Evolutionary conservation across 2,329 filamentous ascomycete species (phyloP), one percentile per base, ranked within the genome.

Genomic region (Byssoonygena ceratinophila): DNA sequence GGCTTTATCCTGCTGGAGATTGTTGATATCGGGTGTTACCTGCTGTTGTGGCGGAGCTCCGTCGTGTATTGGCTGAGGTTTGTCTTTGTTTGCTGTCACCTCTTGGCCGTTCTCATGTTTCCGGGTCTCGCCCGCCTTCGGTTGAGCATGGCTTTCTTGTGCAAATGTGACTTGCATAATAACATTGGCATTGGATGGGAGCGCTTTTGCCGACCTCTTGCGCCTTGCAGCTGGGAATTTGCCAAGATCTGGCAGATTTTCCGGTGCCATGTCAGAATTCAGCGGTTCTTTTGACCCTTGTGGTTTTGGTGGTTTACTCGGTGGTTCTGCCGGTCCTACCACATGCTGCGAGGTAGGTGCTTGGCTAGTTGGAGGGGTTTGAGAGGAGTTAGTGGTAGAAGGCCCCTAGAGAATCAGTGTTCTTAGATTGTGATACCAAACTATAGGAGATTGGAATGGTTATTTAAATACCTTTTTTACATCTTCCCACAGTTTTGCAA

Each of bases 401-500:
- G 40, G 43, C 3, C 14, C 23, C 41, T 52, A 20, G 6, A 39
- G 5, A 31, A 41, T 2, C 0, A 32, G 16, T 39, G 23, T n/a
- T 7, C 6, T 41, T 12, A 41, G 40, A 25, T 40, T n/a, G 50
- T 16, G 34, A 46, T 25, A 16, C 11, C 5, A 18, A 25, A 23
- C 14, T 12, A n/a, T 25, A 27, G 7, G n/a, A 20, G 31, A 25
- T 41, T 1, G 40, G 25, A 16, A 22, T 11, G 31, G 16, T 39
- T 18, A 5, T 9, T 4, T 2, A 49, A 32, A 36, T 54, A 56
- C 73, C 61, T 68, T 80, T 70, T 67, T 78, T 66, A 72, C 61
- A 56, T 66, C 64, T 52, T 79, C 76, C 77, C 77, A 80, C 7
- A 81, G 71, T 58, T 71, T 72, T 22, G 76, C 73, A 47, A 81